phyloP scores from a whole-genome alignment of 805 yeast species.

The Candida nanaspora region DNA sequence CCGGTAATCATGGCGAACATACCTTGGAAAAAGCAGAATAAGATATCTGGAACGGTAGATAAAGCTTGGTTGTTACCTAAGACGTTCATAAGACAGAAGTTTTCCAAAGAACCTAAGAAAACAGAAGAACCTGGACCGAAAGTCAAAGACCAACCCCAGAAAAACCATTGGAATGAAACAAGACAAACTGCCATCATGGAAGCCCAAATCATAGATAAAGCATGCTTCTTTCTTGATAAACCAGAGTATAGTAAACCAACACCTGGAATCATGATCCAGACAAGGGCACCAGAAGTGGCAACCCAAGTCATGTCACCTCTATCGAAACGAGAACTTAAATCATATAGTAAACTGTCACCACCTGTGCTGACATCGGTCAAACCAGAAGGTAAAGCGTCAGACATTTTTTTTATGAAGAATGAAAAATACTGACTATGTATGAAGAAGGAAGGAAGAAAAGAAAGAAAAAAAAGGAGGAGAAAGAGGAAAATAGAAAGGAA shows the following conservation, averaged over 20 bases:
- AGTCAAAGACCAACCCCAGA: conserved; percentile 93
- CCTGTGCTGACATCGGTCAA: conserved; percentile 64
- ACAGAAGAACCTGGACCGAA: conserved; percentile 48
- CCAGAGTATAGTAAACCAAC: conserved; percentile 92
- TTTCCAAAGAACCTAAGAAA: conserved; percentile 75
- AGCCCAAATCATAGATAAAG: conserved; percentile 91
- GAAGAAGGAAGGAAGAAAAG: neutral
- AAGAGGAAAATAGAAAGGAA: neutral
- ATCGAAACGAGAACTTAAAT: conserved; percentile 65
- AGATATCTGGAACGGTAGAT: conserved; percentile 75
- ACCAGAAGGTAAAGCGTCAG: conserved; percentile 23
- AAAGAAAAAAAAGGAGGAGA: neutral
- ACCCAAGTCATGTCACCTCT: conserved; percentile 83
- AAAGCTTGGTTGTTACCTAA: conserved; percentile 74
- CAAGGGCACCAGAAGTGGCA: conserved; percentile 68
- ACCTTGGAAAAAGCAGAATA: conserved; percentile 89
- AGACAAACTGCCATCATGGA: conserved; percentile 82
- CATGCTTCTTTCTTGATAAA: conserved; percentile 88
- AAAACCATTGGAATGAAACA: conserved; percentile 92
- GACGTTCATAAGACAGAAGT: conserved; percentile 74
- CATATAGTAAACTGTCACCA: conserved; percentile 68
- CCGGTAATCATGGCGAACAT: conserved; percentile 96
- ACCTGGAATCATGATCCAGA: conserved; percentile 97
- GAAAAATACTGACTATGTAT: neutral
- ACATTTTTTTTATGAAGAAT: conserved; percentile 6